These are phyloP conservation scores for Kodamaea lidongshanica DNA, from an alignment of 805 yeast genomes.

Conservation along the genomic window DNA sequence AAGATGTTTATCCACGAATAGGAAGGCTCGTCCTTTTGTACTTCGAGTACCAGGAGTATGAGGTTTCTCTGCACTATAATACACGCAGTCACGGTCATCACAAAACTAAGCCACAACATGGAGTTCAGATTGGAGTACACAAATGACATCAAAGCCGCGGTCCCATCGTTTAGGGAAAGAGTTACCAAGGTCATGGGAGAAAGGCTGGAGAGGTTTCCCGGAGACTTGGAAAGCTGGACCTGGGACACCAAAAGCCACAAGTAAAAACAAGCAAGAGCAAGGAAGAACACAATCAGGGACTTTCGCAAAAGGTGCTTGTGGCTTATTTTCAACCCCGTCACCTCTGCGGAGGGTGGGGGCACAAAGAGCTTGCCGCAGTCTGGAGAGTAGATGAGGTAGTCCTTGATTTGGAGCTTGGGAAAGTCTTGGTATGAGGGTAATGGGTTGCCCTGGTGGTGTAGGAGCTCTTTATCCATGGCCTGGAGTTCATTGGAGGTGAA, in stretches of 20 bases:
- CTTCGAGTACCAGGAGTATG: too few species aligned
- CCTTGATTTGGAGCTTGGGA: slow-evolving; percentile 50
- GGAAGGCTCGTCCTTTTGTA: too few species aligned
- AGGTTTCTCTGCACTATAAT: too few species aligned
- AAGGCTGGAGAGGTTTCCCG: slow-evolving; percentile 69
- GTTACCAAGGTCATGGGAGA: slow-evolving; percentile 46
- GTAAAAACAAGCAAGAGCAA: too few species aligned
- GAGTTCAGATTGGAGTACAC: too few species aligned
- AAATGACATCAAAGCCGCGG: slow-evolving; percentile 58
- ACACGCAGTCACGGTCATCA: too few species aligned
- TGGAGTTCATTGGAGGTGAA: slow-evolving; percentile 47
- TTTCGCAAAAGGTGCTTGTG: slow-evolving; percentile 36
- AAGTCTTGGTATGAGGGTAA: slow-evolving; percentile 32
- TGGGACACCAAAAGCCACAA: slow-evolving; percentile 58
- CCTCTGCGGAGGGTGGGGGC: slow-evolving; percentile 6
- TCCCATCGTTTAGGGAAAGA: slow-evolving; percentile 69
- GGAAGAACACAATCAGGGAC: slow-evolving; percentile 39
- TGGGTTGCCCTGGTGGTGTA: slow-evolving; percentile 75
- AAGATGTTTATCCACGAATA: too few species aligned
- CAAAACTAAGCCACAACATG: too few species aligned
- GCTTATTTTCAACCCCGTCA: slow-evolving; percentile 23
- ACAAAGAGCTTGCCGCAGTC: slow-evolving; percentile 70
- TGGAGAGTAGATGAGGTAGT: slow-evolving; percentile 73
- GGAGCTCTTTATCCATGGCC: slow-evolving; percentile 66
- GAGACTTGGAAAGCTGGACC: slow-evolving; percentile 66